Base-by-base conservation (phyloP, 2,329 filamentous ascomycete species). In the Mycogone perniciosa region DNA sequence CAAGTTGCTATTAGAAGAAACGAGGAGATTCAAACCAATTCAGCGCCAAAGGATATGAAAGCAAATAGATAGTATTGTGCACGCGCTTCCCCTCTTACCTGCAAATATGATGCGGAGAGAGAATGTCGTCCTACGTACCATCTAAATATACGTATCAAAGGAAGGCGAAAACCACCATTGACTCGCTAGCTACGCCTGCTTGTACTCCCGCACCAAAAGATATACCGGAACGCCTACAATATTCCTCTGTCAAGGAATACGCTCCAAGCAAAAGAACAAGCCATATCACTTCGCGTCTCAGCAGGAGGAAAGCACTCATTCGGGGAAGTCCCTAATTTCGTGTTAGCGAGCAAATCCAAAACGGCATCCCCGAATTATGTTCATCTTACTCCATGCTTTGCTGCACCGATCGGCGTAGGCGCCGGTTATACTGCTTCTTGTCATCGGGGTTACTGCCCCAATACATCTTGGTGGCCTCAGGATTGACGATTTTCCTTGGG, bases 401-500 rank as follows among this genome's bases (percentile, higher is more conserved):
- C 64, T 85, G 86, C 4, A 93, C 87, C 7, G 87, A 88, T 60
- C 89, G 80, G 48, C 92, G 81, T 55, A 97, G 75, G 54, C 82
- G 82, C 48, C 92, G 82, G 60, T 87, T 90, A 71, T 97, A 97
- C 57, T 82, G 71, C 69, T 91, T 96, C 64, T 88, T 87, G 48
- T 92, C 85, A 2, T 90, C 85, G 2, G 65, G 53, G 1, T 80
- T 70, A 4, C 77, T 77, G 3, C 90, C 90, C 92, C 93, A 99
- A 64, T 86, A 93, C 42, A 97, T 73, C 66, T 84, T 88, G 38
- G 87, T 85, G 2, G 91, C 90, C 61, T 96, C 91, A 0, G 84
- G 86, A 57, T 96, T 86, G 35, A 97, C 89, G 31, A 89, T 80
- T 8, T 88, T 91, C 42, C 92, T 80, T 1, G 93, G 93, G 64